These are phyloP conservation scores for Sporothrix pseudoabietina DNA, from an alignment of 2,329 filamentous ascomycete genomes.

Conservation along the genomic window DNA sequence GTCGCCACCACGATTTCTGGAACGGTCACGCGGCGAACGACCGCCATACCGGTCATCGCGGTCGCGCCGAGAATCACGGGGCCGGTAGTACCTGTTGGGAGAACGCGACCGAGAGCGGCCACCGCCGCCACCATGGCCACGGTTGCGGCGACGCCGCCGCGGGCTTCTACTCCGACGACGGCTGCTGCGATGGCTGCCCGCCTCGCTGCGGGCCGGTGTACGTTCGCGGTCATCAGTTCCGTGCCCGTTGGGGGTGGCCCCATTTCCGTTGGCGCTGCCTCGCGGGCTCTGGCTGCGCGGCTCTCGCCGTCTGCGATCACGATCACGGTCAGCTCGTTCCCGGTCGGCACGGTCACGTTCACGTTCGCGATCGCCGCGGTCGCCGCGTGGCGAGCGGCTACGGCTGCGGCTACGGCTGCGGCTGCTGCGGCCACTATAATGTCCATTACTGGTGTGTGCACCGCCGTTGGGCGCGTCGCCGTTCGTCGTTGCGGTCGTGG, in stretches of 20 bases:
- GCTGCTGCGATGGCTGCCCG: constrained; percentile 78
- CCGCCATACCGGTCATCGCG: constrained; percentile 24
- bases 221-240: constrained; percentile 41
- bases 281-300: constrained; percentile 59
- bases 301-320: constrained; percentile 50
- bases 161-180: constrained; percentile 69
- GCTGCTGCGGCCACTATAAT: constrained; percentile 31
- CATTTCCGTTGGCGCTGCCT: constrained; percentile 12
- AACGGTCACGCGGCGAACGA: constrained; percentile 22
- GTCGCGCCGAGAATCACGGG: constrained; percentile 49
- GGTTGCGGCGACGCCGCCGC: constrained; percentile 27
- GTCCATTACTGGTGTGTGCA: constrained; percentile 41
- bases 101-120: constrained; percentile 73
- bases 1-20: constrained; percentile 26
- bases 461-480: constrained; percentile 2
- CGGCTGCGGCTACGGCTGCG: constrained; percentile 30
- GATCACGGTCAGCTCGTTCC: constrained; percentile 35
- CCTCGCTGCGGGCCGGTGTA: constrained; percentile 71
- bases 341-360: constrained; percentile 43
- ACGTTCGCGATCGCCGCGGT: constrained; percentile 48
- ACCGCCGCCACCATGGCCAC: constrained; percentile 20
- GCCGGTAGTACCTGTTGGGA: constrained; percentile 62
- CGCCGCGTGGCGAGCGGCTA: constrained; percentile 51
- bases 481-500: constrained; percentile 40
- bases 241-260: background rate